Conservation (phyloP, 768 basidiomycete genomes). For the Steccherinum ochraceum region DNA sequence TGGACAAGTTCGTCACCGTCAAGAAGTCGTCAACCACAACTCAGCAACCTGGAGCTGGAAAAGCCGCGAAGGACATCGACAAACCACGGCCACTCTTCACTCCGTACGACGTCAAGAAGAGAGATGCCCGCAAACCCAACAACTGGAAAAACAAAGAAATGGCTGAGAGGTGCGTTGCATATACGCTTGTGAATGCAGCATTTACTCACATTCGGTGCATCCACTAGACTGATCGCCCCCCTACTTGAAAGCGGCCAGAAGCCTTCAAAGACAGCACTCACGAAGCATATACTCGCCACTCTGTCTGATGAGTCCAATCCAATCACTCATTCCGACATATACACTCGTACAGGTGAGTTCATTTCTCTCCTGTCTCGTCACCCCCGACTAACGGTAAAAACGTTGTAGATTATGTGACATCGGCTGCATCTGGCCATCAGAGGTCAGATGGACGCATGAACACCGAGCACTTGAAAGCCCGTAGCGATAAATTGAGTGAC, state of each 20-base stretch:
- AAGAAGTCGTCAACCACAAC: slow-evolving; percentile 17
- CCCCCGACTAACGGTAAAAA: slow-evolving; percentile 2
- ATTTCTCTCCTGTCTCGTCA: background rate
- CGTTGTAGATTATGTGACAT: slow-evolving; percentile 48
- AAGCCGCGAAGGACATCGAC: slow-evolving; percentile 14
- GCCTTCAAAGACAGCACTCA: slow-evolving; percentile 40
- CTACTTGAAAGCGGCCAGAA: slow-evolving; percentile 24
- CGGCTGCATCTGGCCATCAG: slow-evolving; percentile 44
- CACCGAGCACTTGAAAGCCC: slow-evolving; percentile 16
- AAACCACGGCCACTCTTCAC: slow-evolving; percentile 20
- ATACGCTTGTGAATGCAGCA: no score
- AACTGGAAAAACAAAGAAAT: slow-evolving; percentile 22
- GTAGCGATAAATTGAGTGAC: slow-evolving; percentile 21
- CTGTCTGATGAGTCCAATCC: slow-evolving; percentile 65
- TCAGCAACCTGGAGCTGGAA: slow-evolving; percentile 3
- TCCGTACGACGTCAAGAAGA: slow-evolving; percentile 19
- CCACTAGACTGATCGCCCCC: slow-evolving; percentile 25
- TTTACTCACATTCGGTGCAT: background rate
- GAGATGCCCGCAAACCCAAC: slow-evolving; percentile 18
- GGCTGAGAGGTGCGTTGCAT: slow-evolving; percentile 14
- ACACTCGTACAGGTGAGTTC: slow-evolving; percentile 50
- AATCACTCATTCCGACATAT: slow-evolving; percentile 67
- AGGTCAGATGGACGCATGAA: slow-evolving; percentile 19
- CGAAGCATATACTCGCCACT: slow-evolving; percentile 53
- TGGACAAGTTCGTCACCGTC: slow-evolving; percentile 29